Conservation (phyloP, 1,284 basidiomycete species). For the Moesziomyces parantarcticus region DNA sequence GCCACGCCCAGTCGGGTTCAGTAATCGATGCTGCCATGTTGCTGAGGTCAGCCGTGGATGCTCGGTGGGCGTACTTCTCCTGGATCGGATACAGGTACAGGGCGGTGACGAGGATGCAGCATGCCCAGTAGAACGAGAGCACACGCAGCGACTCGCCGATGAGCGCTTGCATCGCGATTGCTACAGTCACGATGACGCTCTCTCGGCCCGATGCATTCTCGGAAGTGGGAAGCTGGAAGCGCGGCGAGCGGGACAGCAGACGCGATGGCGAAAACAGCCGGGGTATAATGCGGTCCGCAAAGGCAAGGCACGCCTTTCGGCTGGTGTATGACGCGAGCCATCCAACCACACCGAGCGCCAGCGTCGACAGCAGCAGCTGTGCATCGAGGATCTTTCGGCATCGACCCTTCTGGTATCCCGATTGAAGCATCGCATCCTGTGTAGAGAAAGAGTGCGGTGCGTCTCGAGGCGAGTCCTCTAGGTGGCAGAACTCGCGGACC, state of each 20-base stretch:
- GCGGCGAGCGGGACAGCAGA: slow-evolving; percentile 18
- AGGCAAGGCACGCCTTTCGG: slow-evolving; percentile 35
- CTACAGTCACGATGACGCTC: slow-evolving; percentile 24
- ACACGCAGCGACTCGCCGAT: slow-evolving; percentile 36
- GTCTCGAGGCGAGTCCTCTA: slow-evolving; percentile 11
- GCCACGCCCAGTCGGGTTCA: slow-evolving; percentile 42
- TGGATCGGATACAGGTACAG: slow-evolving; percentile 46
- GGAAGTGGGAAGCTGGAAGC: slow-evolving; percentile 13
- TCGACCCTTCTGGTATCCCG: slow-evolving; percentile 25
- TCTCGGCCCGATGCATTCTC: slow-evolving; percentile 21
- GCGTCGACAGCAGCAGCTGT: slow-evolving; percentile 29
- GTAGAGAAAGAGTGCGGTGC: not conserved
- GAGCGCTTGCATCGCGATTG: slow-evolving; percentile 39
- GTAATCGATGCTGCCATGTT: not conserved
- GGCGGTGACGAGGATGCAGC: slow-evolving; percentile 43
- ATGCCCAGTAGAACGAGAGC: slow-evolving; percentile 44
- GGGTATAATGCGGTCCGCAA: slow-evolving; percentile 43
- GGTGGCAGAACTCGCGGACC: slow-evolving; percentile 33
- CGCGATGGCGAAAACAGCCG: slow-evolving; percentile 24
- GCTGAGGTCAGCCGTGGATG: not conserved
- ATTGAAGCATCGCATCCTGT: slow-evolving; percentile 8
- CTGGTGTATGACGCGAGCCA: slow-evolving; percentile 45
- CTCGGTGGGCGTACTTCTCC: slow-evolving; percentile 17
- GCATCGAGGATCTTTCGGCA: slow-evolving; percentile 36
- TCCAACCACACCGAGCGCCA: slow-evolving; percentile 33